Evolutionary conservation across 768 basidiomycete species (phyloP), one percentile per base, ranked within the genome.

Genomic region (Rhodotorula taiwanensis): DNA sequence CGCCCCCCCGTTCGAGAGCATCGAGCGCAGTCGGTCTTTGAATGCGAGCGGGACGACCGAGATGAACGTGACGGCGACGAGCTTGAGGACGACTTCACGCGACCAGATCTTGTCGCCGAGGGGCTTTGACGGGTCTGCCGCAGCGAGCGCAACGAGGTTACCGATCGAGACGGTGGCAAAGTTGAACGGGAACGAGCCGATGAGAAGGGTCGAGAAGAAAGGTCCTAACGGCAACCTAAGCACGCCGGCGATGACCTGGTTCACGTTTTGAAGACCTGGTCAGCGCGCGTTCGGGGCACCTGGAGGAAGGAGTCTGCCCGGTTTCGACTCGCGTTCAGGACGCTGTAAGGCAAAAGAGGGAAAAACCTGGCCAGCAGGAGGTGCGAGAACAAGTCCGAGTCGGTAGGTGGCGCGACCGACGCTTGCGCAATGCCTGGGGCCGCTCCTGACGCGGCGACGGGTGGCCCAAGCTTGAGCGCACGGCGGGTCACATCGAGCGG

Each of bases 181-280:
- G 56, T 74, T 74, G 65, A 70, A 74, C 23, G 73, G 73, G 57
- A 72, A 70, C 2, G 68, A 70, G 16, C 73, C 73, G 41, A 74
- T 48, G 34, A 72, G 59, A 50, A 74, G 66, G 20, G 73, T 74
- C 34, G 56, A 42, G 55, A 72, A 72, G 68, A 72, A 74, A 31
- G 69, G 58, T 8, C 47, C 23, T 57, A 70, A 56, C 21, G 73
- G 73, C 11, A 72, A 52, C 27, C 58, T 51, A 36, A 74, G 66
- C 18, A 74, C 73, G 44, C 73, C 73, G 10, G 70, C 70, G 51
- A 71, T 70, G 56, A 73, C 62, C 66, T 68, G 62, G 4, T 18
- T 18, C 34, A n/a, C n/a, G n/a, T n/a, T n/a, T n/a, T n/a, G n/a
- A n/a, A n/a, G n/a, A n/a, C n/a, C n/a, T n/a, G n/a, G n/a, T n/a